These are phyloP conservation scores for Fusarium sacchari DNA, from an alignment of 2,329 filamentous ascomycete species.

Conservation along the genomic window DNA sequence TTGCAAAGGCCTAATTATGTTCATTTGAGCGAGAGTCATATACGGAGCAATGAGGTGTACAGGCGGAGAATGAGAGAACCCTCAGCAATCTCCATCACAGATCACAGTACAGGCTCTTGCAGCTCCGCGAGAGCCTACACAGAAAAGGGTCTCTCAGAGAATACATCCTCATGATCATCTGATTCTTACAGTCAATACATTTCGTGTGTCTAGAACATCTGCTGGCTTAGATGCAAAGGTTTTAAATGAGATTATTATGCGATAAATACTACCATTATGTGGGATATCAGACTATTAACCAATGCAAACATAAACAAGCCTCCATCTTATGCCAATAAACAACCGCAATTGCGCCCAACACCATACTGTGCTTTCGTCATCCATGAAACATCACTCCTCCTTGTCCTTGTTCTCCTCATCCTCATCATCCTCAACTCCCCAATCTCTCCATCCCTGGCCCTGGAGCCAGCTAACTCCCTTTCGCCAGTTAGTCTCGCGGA, in stretches of 20 bases:
- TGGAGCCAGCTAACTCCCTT: conserved; percentile 79
- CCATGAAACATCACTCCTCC: conserved; percentile 39
- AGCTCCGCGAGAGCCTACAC: neutral
- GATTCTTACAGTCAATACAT: neutral
- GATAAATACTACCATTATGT: conserved; percentile 25
- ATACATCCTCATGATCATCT: neutral
- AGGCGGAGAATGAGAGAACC: neutral
- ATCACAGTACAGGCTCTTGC: too few relatives aligned
- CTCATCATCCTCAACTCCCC: conserved; percentile 64
- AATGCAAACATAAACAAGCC: conserved; percentile 8
- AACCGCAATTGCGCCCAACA: conserved; percentile 29
- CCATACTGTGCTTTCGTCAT: conserved; percentile 28
- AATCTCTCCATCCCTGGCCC: conserved; percentile 80
- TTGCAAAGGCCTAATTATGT: neutral
- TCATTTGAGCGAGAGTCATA: neutral
- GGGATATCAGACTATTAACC: conserved; percentile 25
- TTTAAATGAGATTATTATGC: neutral
- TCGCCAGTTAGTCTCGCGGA: conserved; percentile 73
- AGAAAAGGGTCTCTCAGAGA: neutral
- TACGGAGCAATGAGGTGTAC: neutral
- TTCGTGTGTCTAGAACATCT: neutral
- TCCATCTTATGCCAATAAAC: conserved; percentile 13
- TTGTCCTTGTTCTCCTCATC: conserved; percentile 50
- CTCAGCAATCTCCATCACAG: too few relatives aligned
- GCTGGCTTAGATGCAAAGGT: neutral